Percentiles rank a stretch among this genome's conserved stretches.
phyloP scores from a whole-genome alignment of 2,329 filamentous ascomycete genomes.

The Colletotrichum sp. region DNA sequence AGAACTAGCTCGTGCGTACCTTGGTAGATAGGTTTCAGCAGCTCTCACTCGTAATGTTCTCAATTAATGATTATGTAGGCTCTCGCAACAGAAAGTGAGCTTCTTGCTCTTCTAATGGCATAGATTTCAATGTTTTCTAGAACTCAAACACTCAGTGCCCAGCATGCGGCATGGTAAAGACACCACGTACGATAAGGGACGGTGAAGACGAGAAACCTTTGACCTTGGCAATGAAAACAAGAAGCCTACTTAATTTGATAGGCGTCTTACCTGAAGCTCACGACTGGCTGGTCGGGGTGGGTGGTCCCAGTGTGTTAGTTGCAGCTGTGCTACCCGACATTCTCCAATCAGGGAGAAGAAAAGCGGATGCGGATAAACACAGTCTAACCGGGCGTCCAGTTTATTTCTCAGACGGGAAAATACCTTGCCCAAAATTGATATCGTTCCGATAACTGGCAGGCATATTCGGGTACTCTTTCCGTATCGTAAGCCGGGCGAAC shows the following conservation, averaged over 20 bases:
- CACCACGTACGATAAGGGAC: no score
- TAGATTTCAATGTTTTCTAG: no score
- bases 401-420: neutral
- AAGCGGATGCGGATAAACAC: neutral
- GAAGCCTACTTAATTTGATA: neutral
- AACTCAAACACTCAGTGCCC: no score
- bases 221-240: rapidly evolving
- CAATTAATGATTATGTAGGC: no score
- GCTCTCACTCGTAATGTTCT: no score
- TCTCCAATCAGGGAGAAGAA: neutral
- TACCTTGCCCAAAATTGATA: neutral
- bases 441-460: neutral
- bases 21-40: no score
- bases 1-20: no score
- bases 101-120: no score
- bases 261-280: neutral
- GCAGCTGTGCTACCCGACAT: neutral
- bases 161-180: no score
- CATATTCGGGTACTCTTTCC: neutral
- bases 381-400: neutral
- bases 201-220: neutral
- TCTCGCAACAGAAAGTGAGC: no score
- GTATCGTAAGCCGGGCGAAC: neutral
- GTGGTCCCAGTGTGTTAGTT: neutral
- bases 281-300: neutral